A percentile compares a stretch with the other conserved stretches of the same genome.
phyloP scores from a whole-genome alignment of 2,329 filamentous ascomycete genomes.

The Fusarium tanahbumbuense region DNA sequence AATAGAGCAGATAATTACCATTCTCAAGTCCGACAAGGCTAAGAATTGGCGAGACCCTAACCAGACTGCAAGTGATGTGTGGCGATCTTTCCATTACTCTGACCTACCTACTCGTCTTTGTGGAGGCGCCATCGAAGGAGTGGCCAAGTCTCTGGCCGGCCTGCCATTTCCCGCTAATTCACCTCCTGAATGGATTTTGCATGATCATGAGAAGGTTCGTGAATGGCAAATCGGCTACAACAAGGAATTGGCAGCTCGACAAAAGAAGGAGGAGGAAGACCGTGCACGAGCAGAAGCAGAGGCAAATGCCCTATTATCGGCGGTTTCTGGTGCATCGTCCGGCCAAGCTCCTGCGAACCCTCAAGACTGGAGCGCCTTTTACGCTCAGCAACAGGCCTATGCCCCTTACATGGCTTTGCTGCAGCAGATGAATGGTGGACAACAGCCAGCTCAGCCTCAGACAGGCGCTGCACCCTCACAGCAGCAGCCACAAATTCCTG shows the following conservation, averaged over 20 bases:
- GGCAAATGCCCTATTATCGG: conserved; percentile 47
- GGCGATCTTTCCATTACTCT: conserved; percentile 53
- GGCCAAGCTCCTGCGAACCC: conserved; percentile 44
- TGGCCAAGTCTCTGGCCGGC: conserved; percentile 56
- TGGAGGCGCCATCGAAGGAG: conserved; percentile 56
- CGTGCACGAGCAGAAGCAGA: conserved; percentile 51
- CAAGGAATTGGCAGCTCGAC: conserved; percentile 53
- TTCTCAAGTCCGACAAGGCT: conserved; percentile 59
- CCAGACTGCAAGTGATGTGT: conserved; percentile 51
- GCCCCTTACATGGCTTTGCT: conserved; percentile 57
- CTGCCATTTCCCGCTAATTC: conserved; percentile 63
- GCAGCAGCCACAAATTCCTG: conserved; percentile 49
- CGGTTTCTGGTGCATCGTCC: conserved; percentile 32
- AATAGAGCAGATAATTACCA: conserved; percentile 56
- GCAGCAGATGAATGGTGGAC: conserved; percentile 55
- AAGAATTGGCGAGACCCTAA: conserved; percentile 58
- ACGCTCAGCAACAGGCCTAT: conserved; percentile 56
- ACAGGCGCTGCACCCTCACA: conserved; percentile 27
- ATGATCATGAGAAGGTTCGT: conserved; percentile 59
- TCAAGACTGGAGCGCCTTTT: conserved; percentile 55
- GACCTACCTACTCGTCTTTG: conserved; percentile 59
- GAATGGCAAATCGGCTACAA: conserved; percentile 66
- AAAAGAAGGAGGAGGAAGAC: conserved; percentile 55
- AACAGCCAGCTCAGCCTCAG: conserved; percentile 40
- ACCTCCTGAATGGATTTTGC: conserved; percentile 64